Evolutionary conservation across 768 basidiomycete genomes (phyloP).

Genomic region (Mycena vitilis): DNA sequence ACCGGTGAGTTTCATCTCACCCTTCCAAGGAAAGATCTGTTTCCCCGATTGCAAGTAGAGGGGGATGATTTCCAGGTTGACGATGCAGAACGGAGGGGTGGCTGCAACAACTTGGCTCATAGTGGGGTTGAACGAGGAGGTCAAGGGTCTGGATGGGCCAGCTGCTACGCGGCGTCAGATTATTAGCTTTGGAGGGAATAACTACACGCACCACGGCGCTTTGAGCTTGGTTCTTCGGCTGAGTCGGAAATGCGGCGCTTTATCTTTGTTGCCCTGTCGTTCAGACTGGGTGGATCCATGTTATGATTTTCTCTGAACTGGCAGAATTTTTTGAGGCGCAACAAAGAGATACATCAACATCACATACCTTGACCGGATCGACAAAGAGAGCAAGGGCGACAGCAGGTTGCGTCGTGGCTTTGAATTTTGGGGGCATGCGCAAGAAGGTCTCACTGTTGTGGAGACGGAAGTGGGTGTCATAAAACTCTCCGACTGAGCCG

Average conservation of each 20-base stretch:
- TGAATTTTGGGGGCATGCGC: not conserved
- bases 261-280: not conserved
- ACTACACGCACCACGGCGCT: not conserved
- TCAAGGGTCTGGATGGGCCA: not conserved
- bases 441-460: not conserved
- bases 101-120: not conserved
- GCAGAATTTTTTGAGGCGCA: not conserved
- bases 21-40: not conserved
- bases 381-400: not conserved
- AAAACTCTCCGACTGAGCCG: not conserved
- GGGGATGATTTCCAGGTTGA: not conserved
- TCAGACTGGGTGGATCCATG: not conserved
- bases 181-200: not conserved
- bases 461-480: not conserved
- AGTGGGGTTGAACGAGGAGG: not conserved
- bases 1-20: not conserved
- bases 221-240: not conserved
- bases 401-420: not conserved
- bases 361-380: not conserved
- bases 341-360: not conserved
- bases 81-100: not conserved
- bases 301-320: slow-evolving; percentile 1
- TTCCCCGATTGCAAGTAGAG: not conserved
- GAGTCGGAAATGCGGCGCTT: slow-evolving; percentile 3
- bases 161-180: not conserved